Percentiles rank a stretch among this genome's conserved stretches.
Conservation (phyloP, 345 rosid genomes). For the Rubroshorea leprosula region DNA sequence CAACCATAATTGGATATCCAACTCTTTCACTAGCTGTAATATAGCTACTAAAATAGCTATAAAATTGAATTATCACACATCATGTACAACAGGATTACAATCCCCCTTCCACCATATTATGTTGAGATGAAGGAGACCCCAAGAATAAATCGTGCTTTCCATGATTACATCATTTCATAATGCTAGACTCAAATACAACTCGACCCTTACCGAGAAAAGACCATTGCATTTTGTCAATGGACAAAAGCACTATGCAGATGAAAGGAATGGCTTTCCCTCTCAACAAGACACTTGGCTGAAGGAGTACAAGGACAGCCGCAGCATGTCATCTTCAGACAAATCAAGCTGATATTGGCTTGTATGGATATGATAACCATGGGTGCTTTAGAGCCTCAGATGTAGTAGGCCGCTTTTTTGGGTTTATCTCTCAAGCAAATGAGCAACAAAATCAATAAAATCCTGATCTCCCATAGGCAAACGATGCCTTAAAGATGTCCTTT, state of each 20-base stretch:
- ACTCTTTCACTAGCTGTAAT: no score
- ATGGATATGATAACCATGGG: conserved; percentile 85
- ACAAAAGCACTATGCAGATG: no score
- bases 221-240: conserved; percentile 4
- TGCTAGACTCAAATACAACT: conserved; percentile 36
- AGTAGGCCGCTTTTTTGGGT: conserved; percentile 91
- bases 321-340: conserved; percentile 5
- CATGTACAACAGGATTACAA: conserved; percentile 48
- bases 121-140: conserved; percentile 21
- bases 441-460: conserved; percentile 84
- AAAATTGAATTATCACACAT: conserved; percentile 41
- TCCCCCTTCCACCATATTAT: conserved; percentile 34
- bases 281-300: conserved; percentile 6
- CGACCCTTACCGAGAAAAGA: background rate
- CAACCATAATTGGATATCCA: no score
- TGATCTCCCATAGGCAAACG: conserved; percentile 97
- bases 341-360: conserved; percentile 91
- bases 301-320: background rate
- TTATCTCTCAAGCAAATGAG: conserved; percentile 79
- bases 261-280: conserved; percentile 17
- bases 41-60: no score
- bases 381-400: conserved; percentile 87
- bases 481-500: conserved; percentile 82
- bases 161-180: conserved; percentile 39
- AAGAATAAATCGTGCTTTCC: conserved; percentile 21